Percentiles rank a stretch among this genome's conserved stretches.
Conservation (phyloP, 1,139 yeast genomes). For the Kodamaea plutei region DNA sequence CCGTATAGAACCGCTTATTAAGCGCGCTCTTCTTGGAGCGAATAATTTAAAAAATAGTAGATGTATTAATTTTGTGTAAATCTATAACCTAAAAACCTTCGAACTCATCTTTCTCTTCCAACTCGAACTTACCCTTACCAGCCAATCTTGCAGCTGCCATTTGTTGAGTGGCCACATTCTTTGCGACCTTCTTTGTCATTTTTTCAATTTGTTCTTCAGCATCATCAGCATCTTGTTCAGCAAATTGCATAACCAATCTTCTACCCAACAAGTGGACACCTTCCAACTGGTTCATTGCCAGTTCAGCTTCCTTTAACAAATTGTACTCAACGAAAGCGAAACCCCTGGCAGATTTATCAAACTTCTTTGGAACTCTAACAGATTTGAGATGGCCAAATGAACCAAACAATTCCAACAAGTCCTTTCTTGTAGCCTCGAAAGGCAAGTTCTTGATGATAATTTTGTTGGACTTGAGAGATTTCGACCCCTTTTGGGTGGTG, state of each 20-base stretch:
- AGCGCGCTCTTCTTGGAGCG: too few relatives aligned
- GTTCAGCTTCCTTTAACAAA: conserved; percentile 86
- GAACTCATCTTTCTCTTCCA: conserved; percentile 49
- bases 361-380: conserved; percentile 93
- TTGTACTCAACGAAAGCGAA: conserved; percentile 95
- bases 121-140: conserved; percentile 72
- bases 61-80: too few relatives aligned
- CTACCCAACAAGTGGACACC: conserved; percentile 98
- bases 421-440: conserved; percentile 91
- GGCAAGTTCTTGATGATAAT: conserved; percentile 95
- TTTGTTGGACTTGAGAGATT: conserved; percentile 51
- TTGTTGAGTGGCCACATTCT: conserved; percentile 76
- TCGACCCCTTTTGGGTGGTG: conserved; percentile 27
- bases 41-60: too few relatives aligned
- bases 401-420: conserved; percentile 83
- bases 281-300: conserved; percentile 89
- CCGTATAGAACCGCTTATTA: too few relatives aligned
- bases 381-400: conserved; percentile 93
- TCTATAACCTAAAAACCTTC: conserved; percentile 13
- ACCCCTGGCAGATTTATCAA: conserved; percentile 93
- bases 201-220: conserved; percentile 88
- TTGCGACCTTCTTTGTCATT: conserved; percentile 81
- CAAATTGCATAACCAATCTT: conserved; percentile 91
- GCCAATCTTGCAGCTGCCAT: conserved; percentile 65
- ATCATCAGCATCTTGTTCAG: conserved; percentile 74